Evolutionary conservation across 441 rosid species (phyloP).

Genomic region (Gossypium gossypioides): DNA sequence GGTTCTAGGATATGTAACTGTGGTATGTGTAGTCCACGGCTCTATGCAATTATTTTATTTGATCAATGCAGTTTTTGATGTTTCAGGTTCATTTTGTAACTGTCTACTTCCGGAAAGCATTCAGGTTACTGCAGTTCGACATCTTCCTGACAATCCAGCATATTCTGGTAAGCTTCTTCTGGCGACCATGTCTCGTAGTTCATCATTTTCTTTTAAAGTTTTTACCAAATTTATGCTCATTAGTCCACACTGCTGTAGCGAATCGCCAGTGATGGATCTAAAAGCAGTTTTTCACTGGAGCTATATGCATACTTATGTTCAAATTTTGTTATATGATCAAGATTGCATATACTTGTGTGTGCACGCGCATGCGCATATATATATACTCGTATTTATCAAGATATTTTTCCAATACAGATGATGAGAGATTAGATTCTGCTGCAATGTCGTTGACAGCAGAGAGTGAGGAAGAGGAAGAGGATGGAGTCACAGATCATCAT

Average conservation of each 20-base stretch:
- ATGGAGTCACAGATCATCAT: conserved; percentile 33
- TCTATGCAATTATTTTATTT: conserved; percentile 7
- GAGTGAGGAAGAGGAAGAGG: conserved; percentile 34
- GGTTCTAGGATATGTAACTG: not conserved
- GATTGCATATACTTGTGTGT: not conserved
- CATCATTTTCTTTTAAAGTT: not conserved
- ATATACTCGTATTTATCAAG: not conserved
- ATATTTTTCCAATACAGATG: conserved; percentile 21
- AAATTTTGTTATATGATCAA: not conserved
- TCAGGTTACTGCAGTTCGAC: conserved; percentile 70
- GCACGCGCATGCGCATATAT: not conserved
- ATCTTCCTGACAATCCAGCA: conserved; percentile 62
- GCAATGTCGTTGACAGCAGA: conserved; percentile 26
- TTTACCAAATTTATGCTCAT: not conserved
- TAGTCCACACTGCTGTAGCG: not conserved
- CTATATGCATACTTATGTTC: not conserved
- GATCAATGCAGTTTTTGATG: conserved; percentile 13
- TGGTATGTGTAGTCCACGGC: not conserved
- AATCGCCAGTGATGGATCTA: not conserved
- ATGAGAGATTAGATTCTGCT: conserved; percentile 35
- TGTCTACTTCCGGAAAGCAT: conserved; percentile 86
- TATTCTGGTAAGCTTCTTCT: conserved; percentile 50
- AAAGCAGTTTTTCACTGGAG: not conserved
- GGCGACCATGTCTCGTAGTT: not conserved
- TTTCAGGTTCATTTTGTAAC: conserved; percentile 90